Percentiles rank a stretch among this genome's conserved stretches.
Evolutionary conservation across 2,329 filamentous ascomycete species (phyloP).

Genomic region (Fusarium sp.): DNA sequence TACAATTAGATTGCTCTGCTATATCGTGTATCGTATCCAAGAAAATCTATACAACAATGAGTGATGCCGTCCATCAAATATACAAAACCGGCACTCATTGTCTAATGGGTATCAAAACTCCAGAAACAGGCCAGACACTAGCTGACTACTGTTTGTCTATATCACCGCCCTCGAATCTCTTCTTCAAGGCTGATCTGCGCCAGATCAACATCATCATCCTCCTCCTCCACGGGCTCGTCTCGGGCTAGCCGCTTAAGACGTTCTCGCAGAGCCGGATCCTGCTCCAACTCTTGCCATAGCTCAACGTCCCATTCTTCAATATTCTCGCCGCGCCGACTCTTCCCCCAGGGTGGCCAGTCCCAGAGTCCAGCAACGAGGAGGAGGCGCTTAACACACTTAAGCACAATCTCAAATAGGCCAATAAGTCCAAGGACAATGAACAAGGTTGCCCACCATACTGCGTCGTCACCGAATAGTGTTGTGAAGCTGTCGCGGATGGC

Average conservation of each 20-base stretch:
- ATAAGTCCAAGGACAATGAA: constrained; percentile 74
- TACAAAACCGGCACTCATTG: constrained; percentile 25
- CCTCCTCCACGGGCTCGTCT: constrained; percentile 51
- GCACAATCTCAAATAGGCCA: constrained; percentile 75
- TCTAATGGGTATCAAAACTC: constrained; percentile 48
- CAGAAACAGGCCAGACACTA: constrained; percentile 16
- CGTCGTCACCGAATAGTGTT: constrained; percentile 75
- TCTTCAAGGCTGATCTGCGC: constrained; percentile 36
- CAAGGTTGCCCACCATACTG: constrained; percentile 81
- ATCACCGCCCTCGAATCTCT: constrained; percentile 31
- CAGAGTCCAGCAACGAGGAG: constrained; percentile 64
- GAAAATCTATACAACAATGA: constrained; percentile 24
- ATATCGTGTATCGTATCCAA: constrained; percentile 23
- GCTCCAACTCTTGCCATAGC: constrained; percentile 72
- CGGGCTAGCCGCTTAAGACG: constrained; percentile 60
- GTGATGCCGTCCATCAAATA: constrained; percentile 8
- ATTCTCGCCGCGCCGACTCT: constrained; percentile 53
- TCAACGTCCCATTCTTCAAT: constrained; percentile 68
- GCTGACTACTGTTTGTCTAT: neutral
- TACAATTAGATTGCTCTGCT: constrained; percentile 12
- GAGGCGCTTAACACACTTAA: constrained; percentile 64
- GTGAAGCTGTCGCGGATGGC: constrained; percentile 78
- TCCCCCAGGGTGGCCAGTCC: constrained; percentile 62
- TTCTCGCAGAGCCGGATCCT: constrained; percentile 62
- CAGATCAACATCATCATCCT: constrained; percentile 45